Conservation (phyloP, 164 flowering plant species). For the Nelumbo lutea region DNA sequence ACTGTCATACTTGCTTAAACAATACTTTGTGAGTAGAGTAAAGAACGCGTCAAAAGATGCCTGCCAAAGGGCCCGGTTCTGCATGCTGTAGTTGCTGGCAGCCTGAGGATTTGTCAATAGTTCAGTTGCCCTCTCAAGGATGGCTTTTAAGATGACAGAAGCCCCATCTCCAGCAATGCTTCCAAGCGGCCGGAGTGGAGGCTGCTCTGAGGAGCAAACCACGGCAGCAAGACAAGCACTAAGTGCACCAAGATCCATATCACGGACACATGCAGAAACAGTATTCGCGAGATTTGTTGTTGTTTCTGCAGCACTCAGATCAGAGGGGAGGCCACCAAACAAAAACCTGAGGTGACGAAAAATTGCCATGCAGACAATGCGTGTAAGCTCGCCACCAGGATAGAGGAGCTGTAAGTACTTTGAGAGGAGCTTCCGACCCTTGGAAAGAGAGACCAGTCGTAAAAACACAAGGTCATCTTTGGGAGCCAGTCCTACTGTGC, state of each 20-base stretch:
- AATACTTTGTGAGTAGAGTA: conserved; percentile 50
- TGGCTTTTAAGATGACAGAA: conserved; percentile 39
- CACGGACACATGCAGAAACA: conserved; percentile 35
- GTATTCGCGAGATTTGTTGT: conserved; percentile 35
- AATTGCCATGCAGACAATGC: conserved; percentile 64
- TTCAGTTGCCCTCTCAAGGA: conserved; percentile 54
- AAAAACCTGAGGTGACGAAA: conserved; percentile 61
- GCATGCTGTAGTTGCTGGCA: conserved; percentile 25
- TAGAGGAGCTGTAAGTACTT: conserved; percentile 47
- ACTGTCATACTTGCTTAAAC: conserved; percentile 49
- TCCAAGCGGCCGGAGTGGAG: conserved; percentile 64
- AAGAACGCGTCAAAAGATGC: conserved; percentile 64
- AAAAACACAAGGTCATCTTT: conserved; percentile 57
- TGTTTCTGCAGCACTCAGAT: conserved; percentile 39
- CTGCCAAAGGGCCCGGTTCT: conserved; percentile 51
- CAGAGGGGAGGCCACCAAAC: conserved; percentile 53
- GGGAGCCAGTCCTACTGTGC: conserved; percentile 33
- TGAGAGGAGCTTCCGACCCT: conserved; percentile 53
- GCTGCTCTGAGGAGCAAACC: conserved; percentile 71
- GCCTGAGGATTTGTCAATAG: conserved; percentile 37
- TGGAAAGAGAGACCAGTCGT: conserved; percentile 49
- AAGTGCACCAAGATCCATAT: conserved; percentile 60
- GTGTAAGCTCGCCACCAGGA: conserved; percentile 44
- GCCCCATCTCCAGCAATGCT: conserved; percentile 63
- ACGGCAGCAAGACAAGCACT: conserved; percentile 73